A percentile compares a stretch with the other conserved stretches of the same genome.
Conservation (phyloP, 2,329 filamentous ascomycete genomes). For the Colletotrichum caudatum region DNA sequence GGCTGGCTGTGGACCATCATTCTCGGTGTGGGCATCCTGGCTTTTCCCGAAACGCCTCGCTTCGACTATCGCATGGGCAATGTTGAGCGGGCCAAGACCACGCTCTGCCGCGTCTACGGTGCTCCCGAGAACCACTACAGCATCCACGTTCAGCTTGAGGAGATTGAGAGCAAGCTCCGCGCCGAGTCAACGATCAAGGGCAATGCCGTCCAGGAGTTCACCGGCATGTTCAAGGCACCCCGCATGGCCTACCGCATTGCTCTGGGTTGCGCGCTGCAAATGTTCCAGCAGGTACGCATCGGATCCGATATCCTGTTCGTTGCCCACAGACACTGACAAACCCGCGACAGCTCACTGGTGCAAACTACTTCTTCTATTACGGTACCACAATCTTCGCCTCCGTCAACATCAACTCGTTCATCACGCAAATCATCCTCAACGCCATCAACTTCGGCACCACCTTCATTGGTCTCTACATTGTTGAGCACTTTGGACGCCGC, state of each 20-base stretch:
- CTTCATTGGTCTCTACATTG: slow-evolving; percentile 76
- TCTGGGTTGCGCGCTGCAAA: slow-evolving; percentile 71
- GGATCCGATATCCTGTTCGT: background rate
- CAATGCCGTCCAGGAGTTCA: slow-evolving; percentile 59
- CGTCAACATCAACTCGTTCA: slow-evolving; percentile 67
- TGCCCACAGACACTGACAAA: slow-evolving; percentile 29
- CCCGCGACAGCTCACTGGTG: slow-evolving; percentile 56
- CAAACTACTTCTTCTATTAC: slow-evolving; percentile 77
- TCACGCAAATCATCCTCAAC: slow-evolving; percentile 75
- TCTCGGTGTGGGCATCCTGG: slow-evolving; percentile 61
- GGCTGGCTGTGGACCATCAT: slow-evolving; percentile 64
- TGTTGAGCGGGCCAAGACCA: slow-evolving; percentile 59
- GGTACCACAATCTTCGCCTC: slow-evolving; percentile 64
- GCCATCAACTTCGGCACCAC: slow-evolving; percentile 77
- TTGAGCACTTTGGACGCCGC: slow-evolving; percentile 75
- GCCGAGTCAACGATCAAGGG: slow-evolving; percentile 58
- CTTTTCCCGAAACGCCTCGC: slow-evolving; percentile 65
- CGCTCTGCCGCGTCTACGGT: slow-evolving; percentile 63
- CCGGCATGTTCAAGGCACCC: slow-evolving; percentile 73
- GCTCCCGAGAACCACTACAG: slow-evolving; percentile 57
- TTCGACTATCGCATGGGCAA: slow-evolving; percentile 63
- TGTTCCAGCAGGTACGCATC: slow-evolving; percentile 72
- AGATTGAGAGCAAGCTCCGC: slow-evolving; percentile 65
- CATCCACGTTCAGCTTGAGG: slow-evolving; percentile 62
- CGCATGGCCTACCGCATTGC: slow-evolving; percentile 73